Conservation (phyloP, 2,329 filamentous ascomycete genomes). For the Neofusicoccum cordaticola region DNA sequence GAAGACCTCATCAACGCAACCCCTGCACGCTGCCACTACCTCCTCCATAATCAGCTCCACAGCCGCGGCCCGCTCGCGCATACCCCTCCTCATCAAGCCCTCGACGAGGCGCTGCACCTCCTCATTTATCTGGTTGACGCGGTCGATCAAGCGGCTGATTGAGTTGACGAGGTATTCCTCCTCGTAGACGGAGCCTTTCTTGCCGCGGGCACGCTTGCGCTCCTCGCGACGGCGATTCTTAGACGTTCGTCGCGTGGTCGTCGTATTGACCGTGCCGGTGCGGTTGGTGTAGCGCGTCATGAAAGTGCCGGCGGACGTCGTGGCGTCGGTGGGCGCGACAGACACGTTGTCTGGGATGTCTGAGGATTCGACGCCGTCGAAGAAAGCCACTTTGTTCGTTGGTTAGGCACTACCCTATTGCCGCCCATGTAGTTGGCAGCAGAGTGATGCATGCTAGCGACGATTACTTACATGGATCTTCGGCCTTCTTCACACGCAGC, state of each 20-base stretch:
- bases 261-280: slow-evolving; percentile 67
- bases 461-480: slow-evolving; percentile 61
- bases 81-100: slow-evolving; percentile 72
- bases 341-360: slow-evolving; percentile 92
- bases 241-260: slow-evolving; percentile 73
- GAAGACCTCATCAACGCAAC: slow-evolving; percentile 71
- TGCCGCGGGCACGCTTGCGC: slow-evolving; percentile 87
- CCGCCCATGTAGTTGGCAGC: not conserved
- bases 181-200: slow-evolving; percentile 97
- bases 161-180: slow-evolving; percentile 95
- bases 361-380: slow-evolving; percentile 63
- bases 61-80: slow-evolving; percentile 82
- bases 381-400: slow-evolving; percentile 63
- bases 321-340: slow-evolving; percentile 78
- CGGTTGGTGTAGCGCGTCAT: slow-evolving; percentile 90
- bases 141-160: slow-evolving; percentile 76
- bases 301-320: slow-evolving; percentile 74
- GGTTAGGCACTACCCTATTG: not conserved
- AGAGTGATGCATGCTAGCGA: not conserved
- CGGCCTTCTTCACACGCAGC: slow-evolving; percentile 73
- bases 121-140: slow-evolving; percentile 68
- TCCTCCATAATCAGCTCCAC: slow-evolving; percentile 72
- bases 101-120: slow-evolving; percentile 75
- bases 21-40: slow-evolving; percentile 67
- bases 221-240: slow-evolving; percentile 90